Evolutionary conservation across 2,329 filamentous ascomycete genomes (phyloP), one percentile per base, ranked within the genome.

Genomic region (Westerdykella sp.): DNA sequence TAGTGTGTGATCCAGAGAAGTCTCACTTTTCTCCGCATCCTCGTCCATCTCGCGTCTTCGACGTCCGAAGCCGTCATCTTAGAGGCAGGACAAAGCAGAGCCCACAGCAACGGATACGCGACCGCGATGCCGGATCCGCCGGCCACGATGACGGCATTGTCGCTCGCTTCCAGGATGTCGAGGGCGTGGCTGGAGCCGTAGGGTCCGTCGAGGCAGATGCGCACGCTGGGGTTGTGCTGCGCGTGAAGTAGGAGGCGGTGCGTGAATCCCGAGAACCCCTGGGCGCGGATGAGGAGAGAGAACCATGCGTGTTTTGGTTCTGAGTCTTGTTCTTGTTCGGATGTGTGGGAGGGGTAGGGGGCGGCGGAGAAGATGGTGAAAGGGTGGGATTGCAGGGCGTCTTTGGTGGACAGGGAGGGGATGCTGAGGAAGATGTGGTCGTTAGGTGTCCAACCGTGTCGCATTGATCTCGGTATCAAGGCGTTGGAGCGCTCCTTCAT

Each of bases 51-150:
- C 22, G 38, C 39, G 41, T 31, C 10, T 38, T 28, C 32, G 30
- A 12, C 22, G 50, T 45, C 28, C 18, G 18, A 46, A 37, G 49
- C 18, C 56, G 57, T 41, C 46, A 50, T 38, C 18, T 45, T 53
- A 55, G 10, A 50, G 41, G 11, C 55, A 45, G 12, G 45, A 52
- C 54, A 39, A 0, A 73, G 57, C 1, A 80, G 57, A n/a, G 74
- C 68, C 68, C 77, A 79, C 1, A 78, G 68, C 2, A 84, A 65
- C 0, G 80, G 80, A 54, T 81, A 82, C 0, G 75, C 73, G 18
- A 84, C 80, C 1, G 80, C 81, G 36, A 84, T 81, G 5, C 81
- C 81, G 22, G 77, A 80, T 0, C 81, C 81, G 3, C 81, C 80
- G 1, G 80, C 80, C 7, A 85, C 67, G 10, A 84, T 58, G 4